Conservation (phyloP, 2,329 filamentous ascomycete genomes). For the Endothia cerciana region DNA sequence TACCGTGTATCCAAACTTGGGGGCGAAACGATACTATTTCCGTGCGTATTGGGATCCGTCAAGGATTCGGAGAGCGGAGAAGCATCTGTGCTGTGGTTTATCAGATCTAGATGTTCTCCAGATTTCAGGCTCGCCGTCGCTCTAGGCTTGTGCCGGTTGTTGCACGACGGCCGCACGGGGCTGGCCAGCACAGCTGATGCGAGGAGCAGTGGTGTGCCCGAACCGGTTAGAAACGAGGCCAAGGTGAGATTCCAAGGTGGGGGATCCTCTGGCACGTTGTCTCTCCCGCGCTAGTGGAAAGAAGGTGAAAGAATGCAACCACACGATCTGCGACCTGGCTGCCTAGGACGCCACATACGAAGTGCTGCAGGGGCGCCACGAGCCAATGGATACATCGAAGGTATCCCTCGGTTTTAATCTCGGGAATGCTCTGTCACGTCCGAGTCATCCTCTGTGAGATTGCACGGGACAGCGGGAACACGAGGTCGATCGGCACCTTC, state of each 20-base stretch:
- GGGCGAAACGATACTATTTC: constrained; percentile 9
- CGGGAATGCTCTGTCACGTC: constrained; percentile 19
- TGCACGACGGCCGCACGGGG: constrained; percentile 26
- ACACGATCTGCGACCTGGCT: constrained; percentile 18
- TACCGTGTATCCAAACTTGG: background rate
- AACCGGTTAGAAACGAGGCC: constrained; percentile 19
- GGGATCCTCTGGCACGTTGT: constrained; percentile 26
- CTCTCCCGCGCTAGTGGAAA: constrained; percentile 17
- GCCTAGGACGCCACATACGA: constrained; percentile 20
- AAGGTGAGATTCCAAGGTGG: constrained; percentile 22
- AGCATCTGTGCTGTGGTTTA: constrained; percentile 8
- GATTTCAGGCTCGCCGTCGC: constrained; percentile 25
- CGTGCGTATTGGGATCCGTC: background rate
- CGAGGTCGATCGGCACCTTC: background rate
- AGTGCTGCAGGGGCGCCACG: constrained; percentile 1
- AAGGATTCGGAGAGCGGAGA: constrained; percentile 13
- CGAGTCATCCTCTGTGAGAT: background rate
- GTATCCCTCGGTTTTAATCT: constrained; percentile 17
- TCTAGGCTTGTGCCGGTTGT: constrained; percentile 20
- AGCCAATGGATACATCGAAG: constrained; percentile 6
- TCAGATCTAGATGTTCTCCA: constrained; percentile 28
- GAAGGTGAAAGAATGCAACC: constrained; percentile 25
- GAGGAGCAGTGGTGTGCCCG: constrained; percentile 16
- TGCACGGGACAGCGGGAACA: background rate
- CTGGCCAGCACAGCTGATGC: constrained; percentile 12